Base-by-base conservation (phyloP, 208 protist species). In the Naegleria lovaniensis region DNA sequence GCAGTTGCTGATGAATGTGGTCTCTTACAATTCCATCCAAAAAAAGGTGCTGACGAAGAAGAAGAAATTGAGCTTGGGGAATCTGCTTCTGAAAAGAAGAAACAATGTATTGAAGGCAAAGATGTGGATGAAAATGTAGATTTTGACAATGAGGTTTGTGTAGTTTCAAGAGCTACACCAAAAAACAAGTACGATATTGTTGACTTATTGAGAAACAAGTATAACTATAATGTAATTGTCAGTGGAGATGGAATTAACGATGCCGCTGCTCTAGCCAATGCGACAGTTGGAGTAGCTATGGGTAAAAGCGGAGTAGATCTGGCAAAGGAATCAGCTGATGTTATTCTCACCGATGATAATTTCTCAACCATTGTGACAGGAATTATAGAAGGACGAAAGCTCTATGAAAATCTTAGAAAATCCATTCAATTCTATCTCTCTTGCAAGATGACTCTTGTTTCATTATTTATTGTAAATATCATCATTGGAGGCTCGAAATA, bases 291-390 rank as follows among this genome's bases (percentile, higher is more conserved):
- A 86, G 90, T 98, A 19, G 94, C 96, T 40, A 98, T 98, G 97
- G 96, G 96, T 89, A 87, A 39, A 87, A 91, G 91, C 39, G 96
- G 95, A 22, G 92, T 90, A 19, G 94, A 96, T 90, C 94, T 97
- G 29, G 83, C 94, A 6, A 92, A 92, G 85, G 94, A 95, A 88
- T 94, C 96, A 39, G 93, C 95, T 0, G 95, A 96, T 79, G 95
- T 97, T 16, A 96, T 97, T 83, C 90, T 98, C 29, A 41, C 97
- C 11, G 96, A 98, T 91, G 96, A 98, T 92, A 96, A 98, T 90
- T 98, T 98, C 92, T 92, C 94, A 0, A 95, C 95, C 0, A 98
- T 98, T 87, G 95, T 97, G 0, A 90, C 92, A 0, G 96, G 93
- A 89, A 93, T 98, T 36, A 91, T 96, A 93, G 94, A 97, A 83